These are phyloP conservation scores for Porogramme epimiltina DNA, from an alignment of 1,284 basidiomycete genomes.

Conservation along the genomic window DNA sequence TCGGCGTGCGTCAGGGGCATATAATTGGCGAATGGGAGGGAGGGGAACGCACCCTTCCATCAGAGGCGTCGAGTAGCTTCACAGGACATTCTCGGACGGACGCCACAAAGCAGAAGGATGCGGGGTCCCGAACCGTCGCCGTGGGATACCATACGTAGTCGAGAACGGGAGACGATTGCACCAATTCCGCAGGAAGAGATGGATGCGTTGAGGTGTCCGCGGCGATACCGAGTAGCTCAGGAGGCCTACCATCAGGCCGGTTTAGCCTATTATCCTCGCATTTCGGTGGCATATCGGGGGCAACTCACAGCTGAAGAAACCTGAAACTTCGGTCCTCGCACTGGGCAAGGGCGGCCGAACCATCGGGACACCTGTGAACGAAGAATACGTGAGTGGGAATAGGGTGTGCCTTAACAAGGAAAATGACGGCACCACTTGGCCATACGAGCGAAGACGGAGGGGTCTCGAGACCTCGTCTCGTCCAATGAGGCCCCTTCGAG, in stretches of 20 bases:
- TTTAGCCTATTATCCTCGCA: not conserved
- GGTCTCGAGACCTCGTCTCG: not conserved
- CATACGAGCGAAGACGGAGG: slow-evolving; percentile 41
- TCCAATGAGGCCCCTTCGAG: not conserved
- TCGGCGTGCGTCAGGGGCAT: not conserved
- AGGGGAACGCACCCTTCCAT: slow-evolving; percentile 64
- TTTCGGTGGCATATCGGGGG: not conserved
- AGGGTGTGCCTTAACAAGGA: not conserved
- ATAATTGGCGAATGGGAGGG: slow-evolving; percentile 2
- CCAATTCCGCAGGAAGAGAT: slow-evolving; percentile 10
- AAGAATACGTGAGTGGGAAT: slow-evolving; percentile 6
- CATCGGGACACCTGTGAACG: slow-evolving; percentile 63
- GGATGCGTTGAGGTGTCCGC: slow-evolving; percentile 2
- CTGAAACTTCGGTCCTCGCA: slow-evolving; percentile 64
- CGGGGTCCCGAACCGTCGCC: slow-evolving; percentile 57
- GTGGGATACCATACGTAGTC: slow-evolving; percentile 83
- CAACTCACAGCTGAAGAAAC: slow-evolving; percentile 42
- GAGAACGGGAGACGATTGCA: slow-evolving; percentile 70
- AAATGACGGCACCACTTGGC: slow-evolving; percentile 48
- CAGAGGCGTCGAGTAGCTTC: slow-evolving; percentile 75
- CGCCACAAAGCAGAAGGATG: slow-evolving; percentile 78
- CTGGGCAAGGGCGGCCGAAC: slow-evolving; percentile 56
- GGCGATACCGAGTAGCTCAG: slow-evolving; percentile 18
- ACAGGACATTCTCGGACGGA: slow-evolving; percentile 84
- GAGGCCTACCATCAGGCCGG: slow-evolving; percentile 12